A percentile compares a stretch with the other conserved stretches of the same genome.
phyloP scores from a whole-genome alignment of 2,329 filamentous ascomycete genomes.

The Trichoderma arundinaceum region DNA sequence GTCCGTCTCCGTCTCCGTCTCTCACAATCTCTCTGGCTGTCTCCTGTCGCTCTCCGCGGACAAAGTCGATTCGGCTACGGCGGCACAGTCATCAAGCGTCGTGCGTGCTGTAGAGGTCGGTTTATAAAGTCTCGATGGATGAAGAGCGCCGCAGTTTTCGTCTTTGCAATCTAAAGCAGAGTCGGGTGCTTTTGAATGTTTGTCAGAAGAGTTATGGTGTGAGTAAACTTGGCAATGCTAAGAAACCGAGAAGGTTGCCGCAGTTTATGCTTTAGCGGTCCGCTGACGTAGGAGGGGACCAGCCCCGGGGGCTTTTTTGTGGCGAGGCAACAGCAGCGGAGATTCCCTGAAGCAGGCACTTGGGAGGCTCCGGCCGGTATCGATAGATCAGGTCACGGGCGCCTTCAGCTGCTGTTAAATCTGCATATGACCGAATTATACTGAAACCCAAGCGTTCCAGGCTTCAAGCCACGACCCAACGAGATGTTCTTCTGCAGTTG shows the following conservation, averaged over 20 bases:
- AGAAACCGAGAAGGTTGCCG: neutral
- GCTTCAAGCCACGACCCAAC: too few species aligned
- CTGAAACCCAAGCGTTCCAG: neutral
- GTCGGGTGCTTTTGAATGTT: neutral
- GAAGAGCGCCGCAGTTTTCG: too few species aligned
- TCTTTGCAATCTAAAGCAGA: neutral
- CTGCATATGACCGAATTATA: neutral
- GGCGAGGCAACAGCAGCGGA: slow-evolving; percentile 1
- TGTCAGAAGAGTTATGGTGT: neutral
- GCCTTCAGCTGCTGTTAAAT: too few species aligned
- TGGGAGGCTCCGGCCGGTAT: neutral
- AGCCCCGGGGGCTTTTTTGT: neutral
- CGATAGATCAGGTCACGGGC: neutral
- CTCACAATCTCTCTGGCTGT: neutral
- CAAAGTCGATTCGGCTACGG: slow-evolving; percentile 16
- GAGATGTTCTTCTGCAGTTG: neutral
- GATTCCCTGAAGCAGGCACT: neutral
- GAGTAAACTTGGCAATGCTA: too few species aligned
- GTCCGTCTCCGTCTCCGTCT: slow-evolving; percentile 37
- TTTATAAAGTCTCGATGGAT: neutral
- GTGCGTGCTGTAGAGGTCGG: neutral
- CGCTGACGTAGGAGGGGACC: slow-evolving; percentile 30
- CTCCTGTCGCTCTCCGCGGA: slow-evolving; percentile 7
- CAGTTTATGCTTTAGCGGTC: slow-evolving; percentile 3
- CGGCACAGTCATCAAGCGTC: slow-evolving; percentile 20